phyloP scores from a whole-genome alignment of 495 filamentous ascomycete genomes.

The Chaetomium tenue region DNA sequence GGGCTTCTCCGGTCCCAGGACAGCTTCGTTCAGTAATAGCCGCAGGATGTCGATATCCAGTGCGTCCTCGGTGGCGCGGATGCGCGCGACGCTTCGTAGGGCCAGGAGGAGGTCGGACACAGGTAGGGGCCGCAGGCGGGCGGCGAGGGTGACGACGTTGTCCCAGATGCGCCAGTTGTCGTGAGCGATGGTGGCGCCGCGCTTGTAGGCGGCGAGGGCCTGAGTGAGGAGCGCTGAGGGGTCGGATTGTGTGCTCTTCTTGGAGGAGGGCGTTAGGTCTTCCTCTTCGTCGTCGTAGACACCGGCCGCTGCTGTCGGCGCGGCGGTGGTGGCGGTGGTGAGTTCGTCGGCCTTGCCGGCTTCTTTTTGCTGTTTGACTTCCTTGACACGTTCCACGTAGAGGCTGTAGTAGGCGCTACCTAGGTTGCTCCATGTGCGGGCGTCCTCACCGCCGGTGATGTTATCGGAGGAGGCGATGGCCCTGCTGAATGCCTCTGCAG shows the following conservation, averaged over 20 bases:
- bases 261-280: neutral
- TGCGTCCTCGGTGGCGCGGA: constrained; percentile 70
- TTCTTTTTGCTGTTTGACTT: constrained; percentile 37
- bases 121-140: constrained; percentile 69
- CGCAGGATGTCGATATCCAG: constrained; percentile 72
- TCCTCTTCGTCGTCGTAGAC: constrained; percentile 34
- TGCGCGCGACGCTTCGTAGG: constrained; percentile 67
- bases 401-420: constrained; percentile 67
- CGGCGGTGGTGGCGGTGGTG: neutral
- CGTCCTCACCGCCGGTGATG: constrained; percentile 80
- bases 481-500: constrained; percentile 78
- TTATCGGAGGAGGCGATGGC: constrained; percentile 54
- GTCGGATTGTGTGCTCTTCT: constrained; percentile 29
- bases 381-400: constrained; percentile 44
- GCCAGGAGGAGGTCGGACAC: constrained; percentile 72
- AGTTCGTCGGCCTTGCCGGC: constrained; percentile 22
- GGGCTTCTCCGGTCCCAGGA: constrained; percentile 40
- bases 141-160: constrained; percentile 83
- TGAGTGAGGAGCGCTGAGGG: constrained; percentile 64
- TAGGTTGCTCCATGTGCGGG: constrained; percentile 91
- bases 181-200: constrained; percentile 74
- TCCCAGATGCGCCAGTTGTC: constrained; percentile 92
- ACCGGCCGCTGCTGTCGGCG: neutral
- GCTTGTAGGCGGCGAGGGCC: constrained; percentile 78
- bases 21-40: constrained; percentile 67